These are phyloP conservation scores for Aureobasidium leucospermi DNA, from an alignment of 2,329 filamentous ascomycete species.

Conservation along the genomic window DNA sequence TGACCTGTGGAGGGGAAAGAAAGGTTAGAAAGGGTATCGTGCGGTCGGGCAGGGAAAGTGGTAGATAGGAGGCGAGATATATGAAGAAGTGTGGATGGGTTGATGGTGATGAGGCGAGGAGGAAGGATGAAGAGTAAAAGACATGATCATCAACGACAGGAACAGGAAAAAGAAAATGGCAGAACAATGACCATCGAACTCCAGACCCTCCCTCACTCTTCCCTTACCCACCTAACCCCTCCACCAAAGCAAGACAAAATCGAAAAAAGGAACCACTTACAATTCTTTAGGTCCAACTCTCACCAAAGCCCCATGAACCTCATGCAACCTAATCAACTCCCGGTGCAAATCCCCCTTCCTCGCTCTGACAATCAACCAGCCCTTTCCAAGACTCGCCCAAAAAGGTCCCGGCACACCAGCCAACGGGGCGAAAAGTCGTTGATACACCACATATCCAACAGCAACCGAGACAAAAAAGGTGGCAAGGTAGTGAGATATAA, in stretches of 20 bases:
- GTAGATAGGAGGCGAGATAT: not conserved
- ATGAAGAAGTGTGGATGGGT: too few species aligned
- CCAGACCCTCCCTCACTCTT: too few species aligned
- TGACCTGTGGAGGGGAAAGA: not conserved
- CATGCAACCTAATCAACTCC: slow-evolving; percentile 25
- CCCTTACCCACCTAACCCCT: too few species aligned
- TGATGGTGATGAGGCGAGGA: too few species aligned
- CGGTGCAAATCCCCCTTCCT: slow-evolving; percentile 25
- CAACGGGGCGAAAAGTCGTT: slow-evolving; percentile 20
- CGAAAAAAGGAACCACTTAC: slow-evolving; percentile 12
- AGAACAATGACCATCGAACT: too few species aligned
- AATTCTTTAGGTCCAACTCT: slow-evolving; percentile 26
- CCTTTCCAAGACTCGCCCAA: slow-evolving; percentile 19
- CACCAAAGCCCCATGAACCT: slow-evolving; percentile 24
- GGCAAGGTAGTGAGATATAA: not conserved
- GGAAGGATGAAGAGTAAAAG: too few species aligned
- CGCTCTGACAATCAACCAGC: slow-evolving; percentile 27
- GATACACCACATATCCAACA: slow-evolving; percentile 21
- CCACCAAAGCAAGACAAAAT: not conserved
- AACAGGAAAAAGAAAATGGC: too few species aligned
- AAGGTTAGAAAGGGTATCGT: not conserved
- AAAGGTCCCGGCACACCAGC: slow-evolving; percentile 23
- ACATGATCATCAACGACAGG: too few species aligned
- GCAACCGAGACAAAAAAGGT: not conserved
- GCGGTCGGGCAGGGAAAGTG: not conserved